Evolutionary conservation across 2,329 filamentous ascomycete species (phyloP), one percentile per base, ranked within the genome.

Genomic region (Neofusicoccum parvum): DNA sequence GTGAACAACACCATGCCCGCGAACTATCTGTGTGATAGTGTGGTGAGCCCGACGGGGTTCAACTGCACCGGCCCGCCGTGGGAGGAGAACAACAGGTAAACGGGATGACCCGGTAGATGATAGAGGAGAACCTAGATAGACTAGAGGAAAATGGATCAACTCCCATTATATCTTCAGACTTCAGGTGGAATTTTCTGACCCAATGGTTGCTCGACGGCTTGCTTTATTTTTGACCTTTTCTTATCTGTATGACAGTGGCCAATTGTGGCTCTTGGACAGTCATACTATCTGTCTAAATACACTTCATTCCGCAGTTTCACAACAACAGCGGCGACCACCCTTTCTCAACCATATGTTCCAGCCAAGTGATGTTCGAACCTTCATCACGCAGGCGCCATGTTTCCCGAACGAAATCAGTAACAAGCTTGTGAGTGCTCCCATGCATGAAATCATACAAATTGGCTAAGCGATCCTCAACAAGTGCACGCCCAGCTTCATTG

Each of bases 21-120:
- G 14, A 72, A 71, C 59, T 64, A 73, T 11, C 70, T 70, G 56
- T 69, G 71, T 0, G 71, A 72, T 56, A 71, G 71, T 6, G 66
- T 68, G 1, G 69, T 49, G 1, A 65, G 60, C 6, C 67, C 64
- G 37, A 66, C 20, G 41, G 67, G 59, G 7, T 62, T 62, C 36
- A 51, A 62, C 20, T 62, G 59, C 20, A 62, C 59, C 5, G 59
- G 59, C 2, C 46, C 46, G 59, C 45, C 59, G 6, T 62, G 59
- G 59, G 59, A 62, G 46, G 59, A 62, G 36, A 62, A 62, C 20
- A 62, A 62, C 56, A 46, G 56, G 41, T 60, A n/a, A 20, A 34
- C 2, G 27, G 5, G 5, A 32, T 7, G 27, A 32, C 5, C 27
- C 27, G 27, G 27, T 32, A 32, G 27, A 32, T 7, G 27, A 7